Percentiles rank a stretch among this genome's conserved stretches.
phyloP scores from a whole-genome alignment of 768 basidiomycete genomes.

The Tricholomella constricta region DNA sequence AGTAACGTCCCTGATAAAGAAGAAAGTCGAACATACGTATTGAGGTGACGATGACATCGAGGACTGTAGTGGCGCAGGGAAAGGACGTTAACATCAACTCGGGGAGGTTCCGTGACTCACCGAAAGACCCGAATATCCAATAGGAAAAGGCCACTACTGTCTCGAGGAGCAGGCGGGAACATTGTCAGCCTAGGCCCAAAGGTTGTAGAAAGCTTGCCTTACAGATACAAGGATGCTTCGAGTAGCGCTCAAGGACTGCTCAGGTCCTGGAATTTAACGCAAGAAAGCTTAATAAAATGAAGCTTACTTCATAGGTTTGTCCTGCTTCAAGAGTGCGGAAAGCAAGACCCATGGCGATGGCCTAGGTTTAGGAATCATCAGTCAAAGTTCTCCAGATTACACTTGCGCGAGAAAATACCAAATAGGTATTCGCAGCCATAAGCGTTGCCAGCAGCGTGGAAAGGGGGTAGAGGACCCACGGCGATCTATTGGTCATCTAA shows the following conservation, averaged over 20 bases:
- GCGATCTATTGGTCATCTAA: slow-evolving; percentile 43
- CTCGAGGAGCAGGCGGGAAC: slow-evolving; percentile 20
- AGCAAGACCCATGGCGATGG: slow-evolving; percentile 32
- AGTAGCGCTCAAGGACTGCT: slow-evolving; percentile 28
- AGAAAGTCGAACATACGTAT: slow-evolving; percentile 31
- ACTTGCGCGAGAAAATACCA: slow-evolving; percentile 27
- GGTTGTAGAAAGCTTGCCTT: slow-evolving; percentile 3
- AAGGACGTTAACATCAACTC: neutral
- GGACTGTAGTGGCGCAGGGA: slow-evolving; percentile 27
- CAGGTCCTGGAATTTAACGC: no score
- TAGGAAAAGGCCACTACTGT: slow-evolving; percentile 45
- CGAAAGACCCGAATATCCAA: slow-evolving; percentile 46
- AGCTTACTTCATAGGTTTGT: slow-evolving; percentile 26
- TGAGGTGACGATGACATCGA: slow-evolving; percentile 40
- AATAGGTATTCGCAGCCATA: slow-evolving; percentile 40
- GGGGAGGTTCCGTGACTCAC: slow-evolving; percentile 22
- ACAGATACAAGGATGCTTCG: slow-evolving; percentile 32
- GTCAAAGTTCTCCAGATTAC: neutral
- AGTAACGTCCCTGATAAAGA: neutral
- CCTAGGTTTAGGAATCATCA: slow-evolving; percentile 13
- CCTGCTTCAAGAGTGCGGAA: slow-evolving; percentile 19
- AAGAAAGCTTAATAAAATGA: neutral
- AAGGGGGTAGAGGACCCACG: slow-evolving; percentile 39
- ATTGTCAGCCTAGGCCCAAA: neutral
- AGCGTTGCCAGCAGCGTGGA: slow-evolving; percentile 32